Evolutionary conservation across 495 filamentous ascomycete genomes (phyloP), one percentile per base, ranked within the genome.

Genomic region (Staphylotrichum tortipilum): DNA sequence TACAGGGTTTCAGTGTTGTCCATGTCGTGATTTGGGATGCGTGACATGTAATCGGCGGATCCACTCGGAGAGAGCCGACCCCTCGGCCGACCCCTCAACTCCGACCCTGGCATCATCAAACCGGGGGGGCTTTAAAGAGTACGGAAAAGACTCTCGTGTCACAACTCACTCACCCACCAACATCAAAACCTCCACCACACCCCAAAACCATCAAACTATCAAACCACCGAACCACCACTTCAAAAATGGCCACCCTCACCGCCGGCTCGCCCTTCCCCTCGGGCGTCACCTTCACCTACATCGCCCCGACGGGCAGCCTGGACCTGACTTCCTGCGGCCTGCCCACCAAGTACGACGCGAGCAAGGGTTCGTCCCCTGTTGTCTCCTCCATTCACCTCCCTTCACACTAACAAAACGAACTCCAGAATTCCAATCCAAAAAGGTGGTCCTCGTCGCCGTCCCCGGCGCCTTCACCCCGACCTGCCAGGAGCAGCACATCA

Each of bases 401-500:
- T 15, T n/a, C 15, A 17, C 24, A 10, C 29, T 15, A 30, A 26
- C 18, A 38, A 11, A 35, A 21, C 30, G 4, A 18, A 31, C 0
- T n/a, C 14, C 55, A 76, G 86, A 94, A 59, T 94, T 83, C 73
- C 78, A 80, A 49, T 69, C 82, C 73, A 95, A 94, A 78, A 94
- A 92, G 71, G 85, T 91, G 50, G 83, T 95, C 57, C 76, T 97
- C 59, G 85, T 96, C 71, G 79, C 87, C 57, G 85, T 95, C 47
- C 90, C 90, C 50, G 90, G 89, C 58, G 91, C 91, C 46, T 97
- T 97, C 82, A 97, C 91, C 34, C 91, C 91, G 33, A 85, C 86
- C 58, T 97, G 91, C 79, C 86, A 87, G 50, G 85, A 81, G 60
- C 76, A 77, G 61, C 90, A 97, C 74, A 76, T 97, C 56, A 85